Evolutionary conservation across 768 basidiomycete genomes (phyloP).

Genomic region (Tulasnella sp.): DNA sequence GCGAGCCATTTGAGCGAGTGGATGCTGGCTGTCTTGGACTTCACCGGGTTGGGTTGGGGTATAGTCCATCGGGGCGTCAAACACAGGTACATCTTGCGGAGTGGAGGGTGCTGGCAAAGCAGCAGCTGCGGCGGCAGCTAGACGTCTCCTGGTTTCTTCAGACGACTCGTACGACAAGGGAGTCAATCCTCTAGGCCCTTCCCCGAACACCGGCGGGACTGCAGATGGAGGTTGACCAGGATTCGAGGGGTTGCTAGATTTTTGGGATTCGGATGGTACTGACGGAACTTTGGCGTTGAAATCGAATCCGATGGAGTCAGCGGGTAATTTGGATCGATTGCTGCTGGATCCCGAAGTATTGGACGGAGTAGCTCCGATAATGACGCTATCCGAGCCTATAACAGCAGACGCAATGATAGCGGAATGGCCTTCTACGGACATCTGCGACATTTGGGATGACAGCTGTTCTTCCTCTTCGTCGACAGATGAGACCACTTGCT

Average conservation of each 20-base stretch:
- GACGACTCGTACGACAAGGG: background rate
- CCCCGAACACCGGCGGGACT: too few species aligned
- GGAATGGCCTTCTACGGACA: background rate
- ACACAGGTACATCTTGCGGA: background rate
- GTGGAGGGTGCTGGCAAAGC: background rate
- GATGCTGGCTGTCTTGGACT: conserved; percentile 11
- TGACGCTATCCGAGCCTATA: conserved; percentile 1
- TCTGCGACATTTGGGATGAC: conserved; percentile 9
- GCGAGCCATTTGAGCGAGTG: background rate
- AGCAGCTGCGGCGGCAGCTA: background rate
- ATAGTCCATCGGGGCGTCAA: background rate
- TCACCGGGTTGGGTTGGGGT: conserved; percentile 9
- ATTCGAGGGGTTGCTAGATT: background rate
- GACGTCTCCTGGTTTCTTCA: background rate
- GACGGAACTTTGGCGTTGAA: background rate
- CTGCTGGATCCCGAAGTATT: background rate
- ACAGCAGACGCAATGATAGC: background rate
- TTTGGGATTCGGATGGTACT: conserved; percentile 2
- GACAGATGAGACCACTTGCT: background rate
- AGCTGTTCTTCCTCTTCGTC: conserved; percentile 2
- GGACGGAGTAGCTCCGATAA: background rate
- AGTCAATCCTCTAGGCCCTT: background rate
- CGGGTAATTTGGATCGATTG: background rate
- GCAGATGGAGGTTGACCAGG: background rate
- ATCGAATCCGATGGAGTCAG: conserved; percentile 2